phyloP scores from a whole-genome alignment of 345 rosid genomes.

The Eucalyptus marginata region DNA sequence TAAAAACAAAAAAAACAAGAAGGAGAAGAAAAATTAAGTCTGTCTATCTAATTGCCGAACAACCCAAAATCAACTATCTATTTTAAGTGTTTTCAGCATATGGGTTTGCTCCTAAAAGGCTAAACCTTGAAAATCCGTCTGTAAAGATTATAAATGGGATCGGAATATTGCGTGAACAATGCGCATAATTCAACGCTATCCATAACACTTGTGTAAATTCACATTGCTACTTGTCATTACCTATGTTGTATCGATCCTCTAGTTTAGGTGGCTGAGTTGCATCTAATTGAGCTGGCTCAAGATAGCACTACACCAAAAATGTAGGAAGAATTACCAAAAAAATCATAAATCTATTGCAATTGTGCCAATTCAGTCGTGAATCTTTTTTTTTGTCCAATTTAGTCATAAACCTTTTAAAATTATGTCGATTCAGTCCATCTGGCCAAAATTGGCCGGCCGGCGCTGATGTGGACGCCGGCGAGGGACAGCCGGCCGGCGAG shows the following conservation, averaged over 20 bases:
- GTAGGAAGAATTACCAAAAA: no score
- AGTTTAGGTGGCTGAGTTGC: background rate
- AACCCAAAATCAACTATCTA: background rate
- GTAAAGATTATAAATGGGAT: background rate
- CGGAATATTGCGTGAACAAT: rapidly evolving
- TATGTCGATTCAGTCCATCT: no score
- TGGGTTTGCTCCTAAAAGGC: background rate
- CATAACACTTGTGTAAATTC: background rate
- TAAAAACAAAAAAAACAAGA: rapidly evolving
- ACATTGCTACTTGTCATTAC: background rate
- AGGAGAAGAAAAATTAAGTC: no score
- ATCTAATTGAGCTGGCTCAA: background rate
- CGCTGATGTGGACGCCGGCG: no score
- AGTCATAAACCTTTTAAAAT: no score
- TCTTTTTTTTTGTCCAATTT: no score
- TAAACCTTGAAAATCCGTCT: background rate
- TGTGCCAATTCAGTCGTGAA: no score
- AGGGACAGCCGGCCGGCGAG: no score
- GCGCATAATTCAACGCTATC: background rate
- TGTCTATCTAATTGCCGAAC: background rate
- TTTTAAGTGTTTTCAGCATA: background rate
- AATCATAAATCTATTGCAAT: no score
- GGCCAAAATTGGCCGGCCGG: no score
- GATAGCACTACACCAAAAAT: background rate
- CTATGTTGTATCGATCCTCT: background rate